Base-by-base conservation (phyloP, 176 grass and related monocot genomes). In the Dendrocalamus sinicus region DNA sequence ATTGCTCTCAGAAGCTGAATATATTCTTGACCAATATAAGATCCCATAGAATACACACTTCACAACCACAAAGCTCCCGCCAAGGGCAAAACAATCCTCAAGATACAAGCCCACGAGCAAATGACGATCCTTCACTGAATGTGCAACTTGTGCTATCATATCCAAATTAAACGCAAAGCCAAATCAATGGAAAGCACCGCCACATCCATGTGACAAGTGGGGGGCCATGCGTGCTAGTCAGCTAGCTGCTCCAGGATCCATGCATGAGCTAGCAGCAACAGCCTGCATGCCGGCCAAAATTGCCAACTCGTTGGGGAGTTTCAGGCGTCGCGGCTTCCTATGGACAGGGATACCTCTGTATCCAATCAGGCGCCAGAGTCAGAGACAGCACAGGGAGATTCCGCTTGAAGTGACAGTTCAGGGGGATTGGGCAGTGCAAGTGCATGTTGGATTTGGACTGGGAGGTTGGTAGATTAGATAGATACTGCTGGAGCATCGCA, bases 351-450 rank as follows among this genome's bases (percentile, higher is more conserved):
- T 9, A 12, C 72, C 32, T 76, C 75, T 47, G 32, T 23, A 68
- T 40, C 84, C 52, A 12, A 20, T 57, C 39, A 13, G 50, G 52
- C 45, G 9, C 2, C 50, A 45, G 35, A 44, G 48, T 57, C 63
- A 70, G 24, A 62, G 75, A 15, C 76, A 37, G 51, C 54, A 86
- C 76, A 35, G 19, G 44, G 43, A 47, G 43, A 50, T 32, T 61
- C 84, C 19, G 28, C 17, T 86, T 86, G 40, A 71, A 50, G 24
- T 61, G 84, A 72, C 76, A 10, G 76, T 63, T 86, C 43, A n/a
- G 19, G 12, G 7, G 44, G 40, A 32, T 19, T 5, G 24, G 46
- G 47, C 72, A 17, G 12, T 12, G 57, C 76, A 32, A 61, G 59
- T 20, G 43, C 43, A 15, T 12, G 13, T 3, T 20, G 7, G 81